phyloP scores from a whole-genome alignment of 306 rosid species.

The Leucaena leucocephala region DNA sequence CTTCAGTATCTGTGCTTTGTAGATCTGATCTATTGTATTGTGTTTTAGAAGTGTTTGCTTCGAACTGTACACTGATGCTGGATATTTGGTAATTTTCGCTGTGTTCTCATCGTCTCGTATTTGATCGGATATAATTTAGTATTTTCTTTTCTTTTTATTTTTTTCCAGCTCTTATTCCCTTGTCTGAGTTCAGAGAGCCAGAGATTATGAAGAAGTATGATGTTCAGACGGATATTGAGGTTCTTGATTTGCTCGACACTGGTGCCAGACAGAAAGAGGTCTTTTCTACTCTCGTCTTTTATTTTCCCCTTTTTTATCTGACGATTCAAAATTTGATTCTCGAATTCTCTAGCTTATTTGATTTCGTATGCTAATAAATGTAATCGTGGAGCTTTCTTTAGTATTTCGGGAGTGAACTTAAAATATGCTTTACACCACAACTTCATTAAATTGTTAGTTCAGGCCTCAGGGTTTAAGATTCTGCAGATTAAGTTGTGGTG shows the following conservation, averaged over 20 bases:
- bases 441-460: not conserved
- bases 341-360: not conserved
- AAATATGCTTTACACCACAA: not conserved
- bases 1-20: not conserved
- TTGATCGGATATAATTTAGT: constrained; percentile 18
- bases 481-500: not conserved
- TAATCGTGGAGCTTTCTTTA: not conserved
- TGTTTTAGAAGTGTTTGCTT: not conserved
- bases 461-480: not conserved
- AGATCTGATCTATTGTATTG: not conserved
- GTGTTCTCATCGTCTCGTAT: not conserved
- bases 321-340: not conserved
- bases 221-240: constrained; percentile 63
- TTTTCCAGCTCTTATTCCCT: constrained; percentile 72
- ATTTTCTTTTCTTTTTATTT: not conserved
- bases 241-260: constrained; percentile 74
- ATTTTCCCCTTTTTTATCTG: too few species aligned
- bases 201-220: constrained; percentile 56
- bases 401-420: not conserved
- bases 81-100: not conserved
- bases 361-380: not conserved
- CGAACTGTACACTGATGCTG: not conserved
- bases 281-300: not conserved
- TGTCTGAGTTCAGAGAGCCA: constrained; percentile 62
- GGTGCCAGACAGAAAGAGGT: constrained; percentile 80